Evolutionary conservation across 2,329 filamentous ascomycete genomes (phyloP).

Genomic region (Paraphoma chrysanthemicola): DNA sequence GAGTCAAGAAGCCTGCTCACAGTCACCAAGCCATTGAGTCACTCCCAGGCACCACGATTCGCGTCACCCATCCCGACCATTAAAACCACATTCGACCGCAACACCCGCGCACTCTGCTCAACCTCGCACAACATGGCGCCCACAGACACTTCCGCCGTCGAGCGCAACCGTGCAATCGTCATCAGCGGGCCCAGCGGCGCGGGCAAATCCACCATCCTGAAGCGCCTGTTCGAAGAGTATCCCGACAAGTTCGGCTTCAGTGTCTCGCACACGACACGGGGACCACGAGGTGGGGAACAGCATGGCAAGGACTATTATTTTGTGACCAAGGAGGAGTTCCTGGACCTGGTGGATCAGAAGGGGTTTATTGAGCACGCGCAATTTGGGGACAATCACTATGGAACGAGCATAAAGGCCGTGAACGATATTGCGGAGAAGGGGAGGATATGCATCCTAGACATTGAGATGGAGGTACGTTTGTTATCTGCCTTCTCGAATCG

Average conservation of each 20-base stretch:
- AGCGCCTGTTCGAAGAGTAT: constrained; percentile 71
- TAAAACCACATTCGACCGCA: constrained; percentile 2
- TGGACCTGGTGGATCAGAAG: constrained; percentile 60
- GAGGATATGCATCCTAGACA: constrained; percentile 83
- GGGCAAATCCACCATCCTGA: constrained; percentile 82
- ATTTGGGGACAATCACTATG: constrained; percentile 87
- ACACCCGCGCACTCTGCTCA: constrained; percentile 10
- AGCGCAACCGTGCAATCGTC: constrained; percentile 64
- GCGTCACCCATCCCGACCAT: constrained; percentile 1
- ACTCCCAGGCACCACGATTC: background rate
- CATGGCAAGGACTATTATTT: constrained; percentile 83
- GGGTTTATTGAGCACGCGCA: constrained; percentile 88
- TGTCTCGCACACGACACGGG: constrained; percentile 77
- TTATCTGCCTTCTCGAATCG: background rate
- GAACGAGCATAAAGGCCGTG: constrained; percentile 81
- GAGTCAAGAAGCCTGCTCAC: constrained; percentile 7
- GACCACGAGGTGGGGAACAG: constrained; percentile 75
- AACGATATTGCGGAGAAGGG: constrained; percentile 75
- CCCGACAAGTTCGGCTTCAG: constrained; percentile 70
- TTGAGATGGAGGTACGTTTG: constrained; percentile 83
- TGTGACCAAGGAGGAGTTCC: constrained; percentile 59
- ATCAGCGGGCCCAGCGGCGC: constrained; percentile 82
- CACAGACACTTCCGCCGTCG: constrained; percentile 17
- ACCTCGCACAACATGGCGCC: constrained; percentile 33
- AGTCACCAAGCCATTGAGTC: constrained; percentile 8